Evolutionary conservation across 768 basidiomycete species (phyloP).

Genomic region (Tephrocybe sp.): DNA sequence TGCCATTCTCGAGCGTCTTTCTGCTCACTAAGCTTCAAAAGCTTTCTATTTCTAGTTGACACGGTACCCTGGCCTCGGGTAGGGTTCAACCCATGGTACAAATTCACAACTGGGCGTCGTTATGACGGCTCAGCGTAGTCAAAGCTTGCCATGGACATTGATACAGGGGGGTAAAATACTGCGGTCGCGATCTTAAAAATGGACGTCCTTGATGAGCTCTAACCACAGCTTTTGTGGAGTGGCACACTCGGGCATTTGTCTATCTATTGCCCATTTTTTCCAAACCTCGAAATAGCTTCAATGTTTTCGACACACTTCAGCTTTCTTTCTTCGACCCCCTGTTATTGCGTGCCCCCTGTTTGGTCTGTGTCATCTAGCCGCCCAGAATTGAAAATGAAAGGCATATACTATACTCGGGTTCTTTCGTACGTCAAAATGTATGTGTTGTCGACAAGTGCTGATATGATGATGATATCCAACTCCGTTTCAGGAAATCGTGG

Average conservation of each 20-base stretch:
- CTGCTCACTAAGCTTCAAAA: conserved; percentile 5
- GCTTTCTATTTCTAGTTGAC: no score
- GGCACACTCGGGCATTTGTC: no score
- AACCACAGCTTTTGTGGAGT: neutral
- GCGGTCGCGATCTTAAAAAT: neutral
- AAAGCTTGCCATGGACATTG: neutral
- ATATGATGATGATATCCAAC: neutral
- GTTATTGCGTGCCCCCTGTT: neutral
- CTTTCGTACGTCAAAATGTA: neutral
- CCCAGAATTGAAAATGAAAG: neutral
- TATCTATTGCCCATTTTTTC: no score
- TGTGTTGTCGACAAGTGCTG: neutral
- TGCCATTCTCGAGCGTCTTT: no score
- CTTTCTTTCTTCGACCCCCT: neutral
- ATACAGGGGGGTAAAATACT: neutral
- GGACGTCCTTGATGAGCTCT: neutral
- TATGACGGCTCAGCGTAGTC: no score
- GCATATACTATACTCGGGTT: conserved; percentile 3
- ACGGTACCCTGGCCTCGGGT: neutral
- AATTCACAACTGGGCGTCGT: neutral
- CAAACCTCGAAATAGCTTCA: no score
- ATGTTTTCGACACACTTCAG: no score
- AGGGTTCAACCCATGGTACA: neutral
- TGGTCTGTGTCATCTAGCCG: neutral
- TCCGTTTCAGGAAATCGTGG: neutral